Conservation (phyloP, 2,329 filamentous ascomycete genomes). For the Neonectria faginata region DNA sequence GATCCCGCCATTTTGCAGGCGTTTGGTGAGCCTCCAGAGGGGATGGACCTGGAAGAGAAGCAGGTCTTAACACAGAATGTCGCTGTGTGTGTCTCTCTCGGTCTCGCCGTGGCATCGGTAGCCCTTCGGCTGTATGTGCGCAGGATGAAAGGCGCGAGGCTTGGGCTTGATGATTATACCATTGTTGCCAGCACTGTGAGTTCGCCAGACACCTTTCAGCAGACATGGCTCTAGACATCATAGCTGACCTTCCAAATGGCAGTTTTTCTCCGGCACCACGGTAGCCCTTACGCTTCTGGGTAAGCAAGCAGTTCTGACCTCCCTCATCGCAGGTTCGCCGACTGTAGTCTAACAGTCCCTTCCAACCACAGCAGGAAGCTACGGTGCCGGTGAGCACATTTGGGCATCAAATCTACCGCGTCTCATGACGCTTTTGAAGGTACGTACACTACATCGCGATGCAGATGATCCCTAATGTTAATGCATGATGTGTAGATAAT, state of each 20-base stretch:
- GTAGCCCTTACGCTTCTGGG: conserved; percentile 10
- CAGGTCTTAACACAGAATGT: conserved; percentile 12
- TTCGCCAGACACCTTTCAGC: not conserved
- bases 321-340: too few relatives aligned
- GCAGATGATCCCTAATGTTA: not conserved
- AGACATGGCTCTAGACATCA: not conserved
- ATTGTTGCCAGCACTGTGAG: conserved; percentile 27
- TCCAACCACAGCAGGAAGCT: conserved; percentile 6
- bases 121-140: conserved; percentile 26
- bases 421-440: conserved; percentile 25
- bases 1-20: conserved; percentile 15
- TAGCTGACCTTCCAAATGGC: not conserved
- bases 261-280: conserved; percentile 20
- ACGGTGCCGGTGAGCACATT: conserved; percentile 27
- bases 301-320: not conserved
- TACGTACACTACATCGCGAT: not conserved
- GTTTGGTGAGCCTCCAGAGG: conserved; percentile 22
- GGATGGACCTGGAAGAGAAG: conserved; percentile 12
- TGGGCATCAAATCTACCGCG: conserved; percentile 15
- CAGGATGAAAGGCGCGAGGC: conserved; percentile 15
- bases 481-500: conserved; percentile 5
- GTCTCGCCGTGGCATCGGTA: conserved; percentile 19
- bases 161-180: conserved; percentile 25
- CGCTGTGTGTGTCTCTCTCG: conserved; percentile 11
- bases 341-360: not conserved